Conservation (phyloP, 1,139 yeast species). For the Kodamaea anthophila region DNA sequence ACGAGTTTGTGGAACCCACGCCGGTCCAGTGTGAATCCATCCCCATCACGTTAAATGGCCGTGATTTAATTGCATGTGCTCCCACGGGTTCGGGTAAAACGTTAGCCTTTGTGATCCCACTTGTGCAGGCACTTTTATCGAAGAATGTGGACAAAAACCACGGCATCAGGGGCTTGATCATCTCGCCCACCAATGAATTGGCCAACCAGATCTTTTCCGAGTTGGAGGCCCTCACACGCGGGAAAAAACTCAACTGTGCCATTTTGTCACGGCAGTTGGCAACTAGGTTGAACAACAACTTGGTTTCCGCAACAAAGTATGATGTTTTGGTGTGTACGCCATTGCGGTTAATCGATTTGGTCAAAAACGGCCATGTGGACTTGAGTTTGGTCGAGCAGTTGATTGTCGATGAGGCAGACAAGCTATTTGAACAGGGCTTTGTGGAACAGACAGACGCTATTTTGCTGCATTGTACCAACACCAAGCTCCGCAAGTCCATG, state of each 20-base stretch:
- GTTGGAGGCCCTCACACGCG: conserved; percentile 49
- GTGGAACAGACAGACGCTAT: conserved; percentile 88
- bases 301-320: conserved; percentile 54
- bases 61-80: conserved; percentile 83
- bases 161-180: conserved; percentile 69
- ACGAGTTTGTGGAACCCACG: conserved; percentile 80
- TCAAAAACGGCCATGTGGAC: conserved; percentile 53
- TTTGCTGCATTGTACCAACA: conserved; percentile 57
- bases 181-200: conserved; percentile 86
- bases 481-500: conserved; percentile 60
- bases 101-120: conserved; percentile 78
- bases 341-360: conserved; percentile 72
- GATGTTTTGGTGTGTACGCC: conserved; percentile 89
- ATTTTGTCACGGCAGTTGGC: conserved; percentile 73
- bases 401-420: conserved; percentile 94
- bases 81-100: conserved; percentile 96
- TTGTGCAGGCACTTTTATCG: conserved; percentile 49
- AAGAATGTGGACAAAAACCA: conserved; percentile 21
- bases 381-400: conserved; percentile 64
- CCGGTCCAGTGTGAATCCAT: conserved; percentile 86
- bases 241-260: conserved; percentile 56
- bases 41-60: conserved; percentile 56
- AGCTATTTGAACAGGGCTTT: conserved; percentile 83
- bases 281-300: conserved; percentile 55
- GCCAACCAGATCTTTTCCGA: conserved; percentile 81